phyloP scores from a whole-genome alignment of 768 basidiomycete species.

The Cytidiella melzeri region DNA sequence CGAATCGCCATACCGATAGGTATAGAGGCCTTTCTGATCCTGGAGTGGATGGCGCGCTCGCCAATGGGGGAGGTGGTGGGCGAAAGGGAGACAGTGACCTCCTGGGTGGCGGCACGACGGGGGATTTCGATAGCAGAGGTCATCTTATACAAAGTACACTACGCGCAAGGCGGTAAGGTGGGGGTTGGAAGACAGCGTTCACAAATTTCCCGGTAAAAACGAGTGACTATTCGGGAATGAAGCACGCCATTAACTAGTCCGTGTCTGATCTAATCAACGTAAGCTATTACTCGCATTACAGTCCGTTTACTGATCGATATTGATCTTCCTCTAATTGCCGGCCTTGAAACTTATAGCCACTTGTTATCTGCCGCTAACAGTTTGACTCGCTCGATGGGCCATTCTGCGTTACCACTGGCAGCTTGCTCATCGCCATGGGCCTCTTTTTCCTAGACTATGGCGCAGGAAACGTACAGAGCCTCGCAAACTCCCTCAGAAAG shows the following conservation, averaged over 20 bases:
- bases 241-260: conserved; percentile 9
- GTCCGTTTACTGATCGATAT: not conserved
- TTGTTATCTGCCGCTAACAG: not conserved
- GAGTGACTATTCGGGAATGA: too few relatives aligned
- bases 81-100: conserved; percentile 46
- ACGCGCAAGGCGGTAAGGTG: not conserved
- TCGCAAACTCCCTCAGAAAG: conserved; percentile 83
- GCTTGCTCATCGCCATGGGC: conserved; percentile 34
- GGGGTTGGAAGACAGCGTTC: not conserved
- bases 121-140: conserved; percentile 43
- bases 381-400: not conserved
- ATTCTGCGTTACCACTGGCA: not conserved
- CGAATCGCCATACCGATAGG: conserved; percentile 28
- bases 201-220: too few relatives aligned
- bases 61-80: conserved; percentile 35
- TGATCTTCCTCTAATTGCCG: not conserved
- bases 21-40: conserved; percentile 20
- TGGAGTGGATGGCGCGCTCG: conserved; percentile 20
- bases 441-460: conserved; percentile 96
- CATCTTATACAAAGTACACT: too few relatives aligned
- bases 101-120: conserved; percentile 20
- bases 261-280: not conserved
- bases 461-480: conserved; percentile 89
- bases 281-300: not conserved
- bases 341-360: conserved; percentile 4